phyloP scores from a whole-genome alignment of 805 yeast species.

The Scheffersomyces stipitis region DNA sequence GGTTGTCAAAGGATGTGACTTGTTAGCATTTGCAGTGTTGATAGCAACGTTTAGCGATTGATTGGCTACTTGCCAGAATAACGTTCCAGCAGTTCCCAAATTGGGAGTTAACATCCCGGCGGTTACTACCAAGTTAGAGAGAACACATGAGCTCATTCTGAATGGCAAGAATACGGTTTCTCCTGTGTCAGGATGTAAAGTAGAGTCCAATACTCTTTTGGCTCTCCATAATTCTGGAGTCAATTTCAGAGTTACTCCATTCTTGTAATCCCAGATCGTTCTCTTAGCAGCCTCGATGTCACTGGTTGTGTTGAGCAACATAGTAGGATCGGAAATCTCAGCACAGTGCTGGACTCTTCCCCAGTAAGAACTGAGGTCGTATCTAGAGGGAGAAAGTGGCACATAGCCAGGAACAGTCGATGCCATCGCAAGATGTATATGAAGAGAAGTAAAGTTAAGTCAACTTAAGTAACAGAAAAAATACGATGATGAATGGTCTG shows the following conservation, averaged over 20 bases:
- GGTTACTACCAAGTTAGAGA: conserved; percentile 91
- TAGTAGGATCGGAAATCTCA: conserved; percentile 87
- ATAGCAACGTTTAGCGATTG: conserved; percentile 97
- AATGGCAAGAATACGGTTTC: conserved; percentile 90
- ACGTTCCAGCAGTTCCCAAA: conserved; percentile 82
- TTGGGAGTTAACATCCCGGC: conserved; percentile 98
- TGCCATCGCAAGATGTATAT: conserved; percentile 64
- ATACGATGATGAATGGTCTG: too few species aligned
- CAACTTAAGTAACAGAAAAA: too few species aligned
- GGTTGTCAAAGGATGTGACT: conserved; percentile 86
- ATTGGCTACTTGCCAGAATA: conserved; percentile 97
- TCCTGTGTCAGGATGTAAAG: conserved; percentile 96
- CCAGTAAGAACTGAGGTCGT: conserved; percentile 80
- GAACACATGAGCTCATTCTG: conserved; percentile 94
- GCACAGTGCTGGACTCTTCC: conserved; percentile 96
- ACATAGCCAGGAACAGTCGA: conserved; percentile 83
- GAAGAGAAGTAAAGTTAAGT: too few species aligned
- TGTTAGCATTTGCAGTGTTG: conserved; percentile 94
- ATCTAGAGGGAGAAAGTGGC: conserved; percentile 74
- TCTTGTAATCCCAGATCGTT: conserved; percentile 67
- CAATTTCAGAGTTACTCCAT: conserved; percentile 63
- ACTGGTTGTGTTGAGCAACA: conserved; percentile 68
- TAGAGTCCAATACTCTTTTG: conserved; percentile 82
- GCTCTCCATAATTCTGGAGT: conserved; percentile 87
- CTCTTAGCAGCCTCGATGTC: conserved; percentile 66